Evolutionary conservation across 106 monocot species (phyloP).

Genomic region (Hemerocallis citrina): DNA sequence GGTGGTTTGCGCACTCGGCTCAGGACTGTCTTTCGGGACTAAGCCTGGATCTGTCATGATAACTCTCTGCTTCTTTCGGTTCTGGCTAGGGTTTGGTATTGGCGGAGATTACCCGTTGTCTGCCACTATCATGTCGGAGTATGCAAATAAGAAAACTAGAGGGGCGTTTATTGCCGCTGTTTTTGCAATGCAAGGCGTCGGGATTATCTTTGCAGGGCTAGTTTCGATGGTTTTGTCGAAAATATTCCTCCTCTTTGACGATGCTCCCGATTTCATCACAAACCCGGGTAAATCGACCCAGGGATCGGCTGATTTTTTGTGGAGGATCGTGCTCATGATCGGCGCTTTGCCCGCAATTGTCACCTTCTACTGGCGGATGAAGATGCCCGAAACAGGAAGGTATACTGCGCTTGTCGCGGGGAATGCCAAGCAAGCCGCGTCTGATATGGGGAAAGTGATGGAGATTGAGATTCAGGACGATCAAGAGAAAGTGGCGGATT

Average conservation of each 20-base stretch:
- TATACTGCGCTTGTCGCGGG: slow-evolving; percentile 11
- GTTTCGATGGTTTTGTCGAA: neutral
- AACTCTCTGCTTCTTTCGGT: slow-evolving; percentile 66
- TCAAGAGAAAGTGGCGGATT: slow-evolving; percentile 11
- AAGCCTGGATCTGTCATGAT: slow-evolving; percentile 22
- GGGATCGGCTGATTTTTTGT: slow-evolving; percentile 6
- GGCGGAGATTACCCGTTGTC: slow-evolving; percentile 68
- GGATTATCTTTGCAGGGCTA: neutral
- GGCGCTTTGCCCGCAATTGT: slow-evolving; percentile 4
- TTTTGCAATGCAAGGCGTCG: slow-evolving; percentile 56
- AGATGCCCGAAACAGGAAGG: slow-evolving; percentile 14
- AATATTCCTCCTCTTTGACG: slow-evolving; percentile 1
- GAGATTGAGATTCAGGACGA: slow-evolving; percentile 14
- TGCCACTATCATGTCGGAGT: slow-evolving; percentile 80
- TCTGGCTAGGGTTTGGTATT: slow-evolving; percentile 78
- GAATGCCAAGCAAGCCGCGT: slow-evolving; percentile 37
- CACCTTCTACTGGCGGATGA: slow-evolving; percentile 16
- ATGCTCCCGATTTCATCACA: neutral
- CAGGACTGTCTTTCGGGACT: slow-evolving; percentile 49
- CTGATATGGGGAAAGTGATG: slow-evolving; percentile 10
- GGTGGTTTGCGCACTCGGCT: slow-evolving; percentile 34
- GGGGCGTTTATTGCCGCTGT: slow-evolving; percentile 71
- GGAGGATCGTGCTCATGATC: slow-evolving; percentile 10
- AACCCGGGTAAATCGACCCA: neutral
- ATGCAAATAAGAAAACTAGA: slow-evolving; percentile 63